Evolutionary conservation across 2,329 filamentous ascomycete species (phyloP).

Genomic region (Aureobasidium namibiae): DNA sequence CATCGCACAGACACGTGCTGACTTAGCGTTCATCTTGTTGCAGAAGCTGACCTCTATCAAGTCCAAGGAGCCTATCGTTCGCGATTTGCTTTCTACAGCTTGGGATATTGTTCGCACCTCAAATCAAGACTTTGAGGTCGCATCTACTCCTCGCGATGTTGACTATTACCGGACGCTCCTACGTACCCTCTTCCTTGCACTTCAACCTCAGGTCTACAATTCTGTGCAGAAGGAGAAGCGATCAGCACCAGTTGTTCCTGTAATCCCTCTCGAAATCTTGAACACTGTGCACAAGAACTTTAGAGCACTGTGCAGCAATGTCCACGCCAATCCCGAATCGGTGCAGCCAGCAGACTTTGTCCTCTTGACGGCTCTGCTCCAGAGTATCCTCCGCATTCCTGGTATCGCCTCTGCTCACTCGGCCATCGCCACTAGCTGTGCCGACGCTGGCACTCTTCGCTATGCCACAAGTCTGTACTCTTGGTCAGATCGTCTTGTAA

Average conservation of each 20-base stretch:
- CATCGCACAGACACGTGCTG: constrained; percentile 66
- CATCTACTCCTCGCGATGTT: constrained; percentile 48
- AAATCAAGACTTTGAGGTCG: constrained; percentile 51
- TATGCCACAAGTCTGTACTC: constrained; percentile 83
- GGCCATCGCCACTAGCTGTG: constrained; percentile 38
- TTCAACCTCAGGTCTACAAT: constrained; percentile 52
- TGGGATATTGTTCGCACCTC: constrained; percentile 53
- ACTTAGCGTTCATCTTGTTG: constrained; percentile 72
- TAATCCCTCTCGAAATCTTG: constrained; percentile 69
- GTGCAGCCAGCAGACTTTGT: constrained; percentile 67
- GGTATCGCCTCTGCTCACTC: constrained; percentile 58
- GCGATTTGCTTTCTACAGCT: constrained; percentile 46
- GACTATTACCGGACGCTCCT: constrained; percentile 77
- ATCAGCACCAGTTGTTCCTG: constrained; percentile 29
- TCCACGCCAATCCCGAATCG: constrained; percentile 49
- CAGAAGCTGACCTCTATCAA: constrained; percentile 55
- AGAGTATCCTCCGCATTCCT: constrained; percentile 72
- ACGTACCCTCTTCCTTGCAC: constrained; percentile 73
- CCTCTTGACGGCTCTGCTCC: constrained; percentile 78
- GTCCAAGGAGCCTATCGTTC: constrained; percentile 42
- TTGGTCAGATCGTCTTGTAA: constrained; percentile 78
- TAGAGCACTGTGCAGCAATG: constrained; percentile 66
- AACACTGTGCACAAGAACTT: constrained; percentile 77
- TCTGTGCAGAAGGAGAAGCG: background rate
- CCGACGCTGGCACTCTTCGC: constrained; percentile 61